These are phyloP conservation scores for Leccinum solheimii DNA, from an alignment of 1,284 basidiomycete species.

Conservation along the genomic window DNA sequence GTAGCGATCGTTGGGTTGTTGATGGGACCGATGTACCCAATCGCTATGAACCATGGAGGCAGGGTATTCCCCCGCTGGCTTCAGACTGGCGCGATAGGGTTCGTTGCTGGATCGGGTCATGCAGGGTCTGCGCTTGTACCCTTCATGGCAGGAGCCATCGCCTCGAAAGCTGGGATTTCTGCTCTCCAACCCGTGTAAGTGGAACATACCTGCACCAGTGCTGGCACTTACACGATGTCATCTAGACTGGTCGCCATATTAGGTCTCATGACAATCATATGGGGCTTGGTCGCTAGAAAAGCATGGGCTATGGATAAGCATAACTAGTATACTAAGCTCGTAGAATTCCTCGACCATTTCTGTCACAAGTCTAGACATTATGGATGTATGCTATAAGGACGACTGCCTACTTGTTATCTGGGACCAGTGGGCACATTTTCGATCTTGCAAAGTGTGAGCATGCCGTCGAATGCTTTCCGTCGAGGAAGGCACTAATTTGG, in stretches of 20 bases:
- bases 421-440: constrained; percentile 91
- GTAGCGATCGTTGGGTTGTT: constrained; percentile 57
- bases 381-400: background rate
- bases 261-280: constrained; percentile 41
- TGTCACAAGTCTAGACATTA: constrained; percentile 11
- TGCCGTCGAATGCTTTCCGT: constrained; percentile 90
- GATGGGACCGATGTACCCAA: constrained; percentile 55
- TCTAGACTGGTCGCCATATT: constrained; percentile 46
- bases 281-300: constrained; percentile 41
- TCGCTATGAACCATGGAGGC: constrained; percentile 49
- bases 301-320: background rate
- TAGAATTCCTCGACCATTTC: constrained; percentile 22
- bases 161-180: constrained; percentile 47
- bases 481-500: constrained; percentile 67
- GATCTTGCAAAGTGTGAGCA: constrained; percentile 87
- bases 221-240: background rate
- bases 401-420: constrained; percentile 69
- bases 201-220: background rate
- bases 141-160: constrained; percentile 57
- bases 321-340: background rate
- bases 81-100: constrained; percentile 52
- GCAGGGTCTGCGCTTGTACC: constrained; percentile 56
- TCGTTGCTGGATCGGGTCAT: constrained; percentile 53
- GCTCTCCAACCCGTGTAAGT: constrained; percentile 57
- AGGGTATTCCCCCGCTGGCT: constrained; percentile 52